These are phyloP conservation scores for Helenozyma baotianmanensis DNA, from an alignment of 805 yeast genomes.

Conservation along the genomic window DNA sequence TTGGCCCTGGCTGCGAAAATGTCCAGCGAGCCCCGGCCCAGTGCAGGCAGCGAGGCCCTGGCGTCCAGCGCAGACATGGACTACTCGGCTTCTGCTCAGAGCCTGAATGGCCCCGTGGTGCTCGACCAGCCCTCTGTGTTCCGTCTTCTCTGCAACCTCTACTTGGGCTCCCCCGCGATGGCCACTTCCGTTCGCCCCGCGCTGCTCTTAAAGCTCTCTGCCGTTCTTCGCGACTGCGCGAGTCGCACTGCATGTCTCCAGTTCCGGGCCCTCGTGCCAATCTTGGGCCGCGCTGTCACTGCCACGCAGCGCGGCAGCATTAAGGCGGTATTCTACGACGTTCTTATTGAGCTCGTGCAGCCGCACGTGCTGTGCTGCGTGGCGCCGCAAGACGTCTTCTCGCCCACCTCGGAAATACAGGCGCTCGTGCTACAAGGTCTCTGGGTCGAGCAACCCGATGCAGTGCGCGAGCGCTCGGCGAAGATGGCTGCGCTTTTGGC, in stretches of 20 bases:
- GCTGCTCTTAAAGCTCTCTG: constrained; percentile 7
- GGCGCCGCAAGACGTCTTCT: constrained; percentile 11
- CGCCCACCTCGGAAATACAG: constrained; percentile 11
- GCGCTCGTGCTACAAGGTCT: constrained; percentile 12
- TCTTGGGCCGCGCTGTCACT: constrained; percentile 9
- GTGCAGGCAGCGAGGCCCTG: constrained; percentile 1
- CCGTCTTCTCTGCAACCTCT: constrained; percentile 13
- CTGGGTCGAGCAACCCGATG: constrained; percentile 11
- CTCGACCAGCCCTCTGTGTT: constrained; percentile 6
- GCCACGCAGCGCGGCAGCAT: constrained; percentile 9
- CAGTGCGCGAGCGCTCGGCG: constrained; percentile 9
- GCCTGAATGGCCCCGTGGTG: constrained; percentile 1
- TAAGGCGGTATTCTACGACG: constrained; percentile 13
- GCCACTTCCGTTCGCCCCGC: constrained; percentile 5
- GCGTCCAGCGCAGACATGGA: not conserved
- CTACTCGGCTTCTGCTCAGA: constrained; percentile 1
- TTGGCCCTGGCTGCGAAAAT: constrained; percentile 4
- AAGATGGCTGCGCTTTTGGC: constrained; percentile 8
- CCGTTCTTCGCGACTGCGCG: constrained; percentile 12
- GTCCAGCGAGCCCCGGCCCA: constrained; percentile 5
- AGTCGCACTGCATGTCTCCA: constrained; percentile 8
- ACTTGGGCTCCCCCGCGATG: constrained; percentile 10
- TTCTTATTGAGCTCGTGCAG: constrained; percentile 8
- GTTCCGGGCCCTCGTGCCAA: constrained; percentile 9
- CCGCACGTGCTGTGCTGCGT: constrained; percentile 14